Evolutionary conservation across 495 filamentous ascomycete species (phyloP), one percentile per base, ranked within the genome.

Genomic region (Penicillium paradoxum): DNA sequence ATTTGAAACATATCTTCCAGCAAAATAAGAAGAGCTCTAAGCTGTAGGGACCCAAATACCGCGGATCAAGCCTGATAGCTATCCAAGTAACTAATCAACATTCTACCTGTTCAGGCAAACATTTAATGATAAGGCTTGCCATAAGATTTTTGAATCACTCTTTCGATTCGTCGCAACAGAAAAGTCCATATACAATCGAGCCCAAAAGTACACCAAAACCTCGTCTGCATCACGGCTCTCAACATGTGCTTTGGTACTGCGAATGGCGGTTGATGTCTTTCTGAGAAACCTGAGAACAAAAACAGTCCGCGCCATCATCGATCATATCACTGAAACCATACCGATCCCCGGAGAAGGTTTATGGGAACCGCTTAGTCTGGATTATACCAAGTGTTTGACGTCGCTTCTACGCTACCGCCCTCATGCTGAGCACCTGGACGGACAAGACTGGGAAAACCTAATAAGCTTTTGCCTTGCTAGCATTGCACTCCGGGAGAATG

Each of bases 311-410:
- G 80, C 89, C 4, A 66, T 96, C 22, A 73, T 91, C 52, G 85
- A 90, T 41, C 91, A 96, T 66, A 85, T 97, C 51, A 83, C 79
- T 17, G 83, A 97, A 56, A 84, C 80, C 34, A 73, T 97, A 34
- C 81, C 81, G 11, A 73, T 75, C 4, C 68, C 80, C 3, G 65
- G 60, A 41, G 80, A 84, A 32, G 81, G 79, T 17, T 78, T 81
- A 11, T 83, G 87, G 60, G 79, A 85, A 48, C 88, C 88, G n/a
- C 72, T 97, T 2, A 72, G 81, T 36, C 74, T 84, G 22, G 83
- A 89, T 61, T 95, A 97, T 66, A 77, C 86, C 58, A 96, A 89
- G 75, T 80, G 83, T 25, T 69, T 97, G 51, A 68, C 74, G 19
- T 74, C 78, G 33, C 68, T 95, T 13, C 74, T 97, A n/a, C 80